Percentiles rank a stretch among this genome's conserved stretches.
phyloP scores from a whole-genome alignment of 331 rosid genomes.

The Telfairia occidentalis region DNA sequence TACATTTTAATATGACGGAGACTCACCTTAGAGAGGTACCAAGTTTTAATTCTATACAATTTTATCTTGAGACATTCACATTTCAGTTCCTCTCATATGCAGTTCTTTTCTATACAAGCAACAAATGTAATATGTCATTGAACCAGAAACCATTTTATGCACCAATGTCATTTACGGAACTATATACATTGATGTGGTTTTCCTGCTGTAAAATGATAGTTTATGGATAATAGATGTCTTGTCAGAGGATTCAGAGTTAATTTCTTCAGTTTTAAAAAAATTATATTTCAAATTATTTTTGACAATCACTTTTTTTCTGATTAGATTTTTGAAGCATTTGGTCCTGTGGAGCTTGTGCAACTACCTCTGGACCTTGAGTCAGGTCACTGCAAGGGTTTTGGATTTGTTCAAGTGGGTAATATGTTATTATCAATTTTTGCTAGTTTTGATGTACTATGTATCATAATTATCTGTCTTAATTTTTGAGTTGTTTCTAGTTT shows the following conservation, averaged over 20 bases:
- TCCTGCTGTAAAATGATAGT: neutral
- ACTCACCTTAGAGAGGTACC: constrained; percentile 84
- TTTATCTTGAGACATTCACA: neutral
- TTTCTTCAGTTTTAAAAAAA: neutral
- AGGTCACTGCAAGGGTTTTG: constrained; percentile 98
- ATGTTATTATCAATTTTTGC: neutral
- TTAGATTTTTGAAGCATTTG: constrained; percentile 96
- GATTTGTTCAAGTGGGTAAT: constrained; percentile 82
- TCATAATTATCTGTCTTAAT: constrained; percentile 9
- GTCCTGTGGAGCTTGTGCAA: constrained; percentile 89
- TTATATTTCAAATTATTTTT: no score
- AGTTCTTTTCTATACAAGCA: neutral
- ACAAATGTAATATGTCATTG: neutral
- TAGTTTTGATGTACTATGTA: neutral
- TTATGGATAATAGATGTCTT: neutral
- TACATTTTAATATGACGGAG: constrained; percentile 98
- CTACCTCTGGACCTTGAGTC: constrained; percentile 90
- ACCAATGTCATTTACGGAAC: neutral
- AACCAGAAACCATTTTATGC: neutral
- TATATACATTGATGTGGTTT: neutral
- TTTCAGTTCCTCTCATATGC: neutral
- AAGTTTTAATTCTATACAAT: neutral
- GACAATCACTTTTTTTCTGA: constrained; percentile 13
- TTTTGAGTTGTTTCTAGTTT: constrained; percentile 45
- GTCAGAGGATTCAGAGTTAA: neutral